phyloP scores from a whole-genome alignment of 768 basidiomycete species.

The Mycena sanguinolenta region DNA sequence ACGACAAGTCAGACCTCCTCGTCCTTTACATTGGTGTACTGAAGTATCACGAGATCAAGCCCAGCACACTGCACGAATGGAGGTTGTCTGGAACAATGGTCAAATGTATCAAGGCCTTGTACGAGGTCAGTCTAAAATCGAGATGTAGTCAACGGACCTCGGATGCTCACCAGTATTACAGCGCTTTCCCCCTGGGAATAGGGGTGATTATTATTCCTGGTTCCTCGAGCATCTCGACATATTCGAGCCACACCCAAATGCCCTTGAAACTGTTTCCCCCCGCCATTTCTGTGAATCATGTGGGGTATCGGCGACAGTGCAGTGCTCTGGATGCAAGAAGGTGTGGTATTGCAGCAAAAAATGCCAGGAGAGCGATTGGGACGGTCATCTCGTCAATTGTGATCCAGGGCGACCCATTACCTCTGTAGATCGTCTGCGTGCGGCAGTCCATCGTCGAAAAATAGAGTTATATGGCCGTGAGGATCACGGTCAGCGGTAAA shows the following conservation, averaged over 20 bases:
- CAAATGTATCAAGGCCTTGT: conserved; percentile 43
- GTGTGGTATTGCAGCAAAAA: conserved; percentile 41
- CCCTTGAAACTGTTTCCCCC: background rate
- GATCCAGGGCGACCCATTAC: conserved; percentile 31
- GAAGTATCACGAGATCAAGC: conserved; percentile 20
- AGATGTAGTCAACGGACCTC: background rate
- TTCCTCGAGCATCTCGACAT: conserved; percentile 44
- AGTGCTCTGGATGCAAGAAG: conserved; percentile 35
- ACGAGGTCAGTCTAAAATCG: conserved; percentile 20
- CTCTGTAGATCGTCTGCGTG: conserved; percentile 41
- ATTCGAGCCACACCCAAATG: conserved; percentile 24
- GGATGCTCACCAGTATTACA: background rate
- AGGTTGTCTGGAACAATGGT: conserved; percentile 39
- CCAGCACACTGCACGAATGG: conserved; percentile 44
- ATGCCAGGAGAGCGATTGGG: conserved; percentile 42
- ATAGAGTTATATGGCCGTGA: too few species aligned
- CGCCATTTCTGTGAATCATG: conserved; percentile 24
- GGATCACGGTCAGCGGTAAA: conserved; percentile 36
- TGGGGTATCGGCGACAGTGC: conserved; percentile 19
- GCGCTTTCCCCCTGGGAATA: background rate
- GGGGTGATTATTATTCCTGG: conserved; percentile 46
- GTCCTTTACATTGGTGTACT: conserved; percentile 44
- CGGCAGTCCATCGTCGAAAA: conserved; percentile 33
- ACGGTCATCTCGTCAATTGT: conserved; percentile 41
- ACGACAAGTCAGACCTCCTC: conserved; percentile 35